Conservation (phyloP, 441 rosid genomes). For the Euphorbia schlechtendalii region DNA sequence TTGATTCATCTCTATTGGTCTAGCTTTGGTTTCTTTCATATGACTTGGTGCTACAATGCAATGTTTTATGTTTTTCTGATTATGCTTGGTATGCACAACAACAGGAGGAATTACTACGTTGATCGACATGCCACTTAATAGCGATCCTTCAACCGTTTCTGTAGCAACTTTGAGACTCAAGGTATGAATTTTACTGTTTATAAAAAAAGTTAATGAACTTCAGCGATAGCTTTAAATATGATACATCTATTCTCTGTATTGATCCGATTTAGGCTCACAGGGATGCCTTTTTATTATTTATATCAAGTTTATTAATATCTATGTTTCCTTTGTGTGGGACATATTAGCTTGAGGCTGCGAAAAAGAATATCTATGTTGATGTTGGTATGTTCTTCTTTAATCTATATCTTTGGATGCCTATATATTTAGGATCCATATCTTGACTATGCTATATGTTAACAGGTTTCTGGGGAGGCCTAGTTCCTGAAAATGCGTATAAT, state of each 20-base stretch:
- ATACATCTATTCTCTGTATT: background rate
- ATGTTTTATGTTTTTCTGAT: conserved; percentile 1
- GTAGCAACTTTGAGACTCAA: conserved; percentile 71
- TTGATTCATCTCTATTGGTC: background rate
- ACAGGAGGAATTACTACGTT: conserved; percentile 88
- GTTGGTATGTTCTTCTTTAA: conserved; percentile 63
- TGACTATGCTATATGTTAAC: conserved; percentile 18
- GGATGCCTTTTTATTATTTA: background rate
- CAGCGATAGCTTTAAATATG: background rate
- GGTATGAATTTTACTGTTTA: too few relatives aligned
- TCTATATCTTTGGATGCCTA: conserved; percentile 15
- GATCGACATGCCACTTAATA: conserved; percentile 92
- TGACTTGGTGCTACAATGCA: background rate
- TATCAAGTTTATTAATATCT: background rate
- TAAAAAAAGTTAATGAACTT: too few relatives aligned
- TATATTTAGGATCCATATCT: conserved; percentile 9
- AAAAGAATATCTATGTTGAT: conserved; percentile 65
- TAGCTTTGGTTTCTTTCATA: background rate
- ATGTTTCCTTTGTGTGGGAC: background rate
- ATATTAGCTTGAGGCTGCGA: conserved; percentile 63
- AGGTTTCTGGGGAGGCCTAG: conserved; percentile 99
- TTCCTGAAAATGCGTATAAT: conserved; percentile 85
- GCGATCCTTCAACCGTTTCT: conserved; percentile 72
- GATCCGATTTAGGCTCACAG: background rate
- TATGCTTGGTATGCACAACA: conserved; percentile 11